These are phyloP conservation scores for Ustilago curta DNA, from an alignment of 1,284 basidiomycete genomes.

Conservation along the genomic window DNA sequence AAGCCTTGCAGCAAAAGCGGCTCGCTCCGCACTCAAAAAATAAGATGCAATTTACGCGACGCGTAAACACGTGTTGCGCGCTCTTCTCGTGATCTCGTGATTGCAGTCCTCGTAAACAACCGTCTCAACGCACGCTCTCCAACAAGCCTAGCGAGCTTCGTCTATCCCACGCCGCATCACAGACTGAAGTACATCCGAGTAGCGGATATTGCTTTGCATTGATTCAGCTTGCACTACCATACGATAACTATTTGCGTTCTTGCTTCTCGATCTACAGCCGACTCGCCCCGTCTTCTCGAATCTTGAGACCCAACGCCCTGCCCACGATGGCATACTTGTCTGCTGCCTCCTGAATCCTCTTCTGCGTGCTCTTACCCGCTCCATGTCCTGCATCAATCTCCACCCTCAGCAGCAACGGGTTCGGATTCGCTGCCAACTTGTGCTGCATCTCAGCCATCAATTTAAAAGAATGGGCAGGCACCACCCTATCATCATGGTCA, in stretches of 20 bases:
- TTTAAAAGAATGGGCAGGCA: slow-evolving; percentile 67
- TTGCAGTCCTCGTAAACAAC: too few species aligned
- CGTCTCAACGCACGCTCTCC: too few species aligned
- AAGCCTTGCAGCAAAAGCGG: slow-evolving; percentile 1
- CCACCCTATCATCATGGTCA: slow-evolving; percentile 67
- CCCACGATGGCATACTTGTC: slow-evolving; percentile 64
- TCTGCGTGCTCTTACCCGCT: slow-evolving; percentile 66
- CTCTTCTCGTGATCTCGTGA: not conserved
- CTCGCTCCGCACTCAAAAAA: not conserved
- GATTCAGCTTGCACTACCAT: not conserved
- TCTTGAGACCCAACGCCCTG: slow-evolving; percentile 58
- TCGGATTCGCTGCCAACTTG: slow-evolving; percentile 58
- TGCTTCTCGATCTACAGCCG: slow-evolving; percentile 8
- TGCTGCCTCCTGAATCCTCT: slow-evolving; percentile 61
- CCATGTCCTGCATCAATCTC: slow-evolving; percentile 67
- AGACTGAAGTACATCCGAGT: not conserved
- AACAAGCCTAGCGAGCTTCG: too few species aligned
- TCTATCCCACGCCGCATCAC: not conserved
- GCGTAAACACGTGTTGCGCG: slow-evolving; percentile 1
- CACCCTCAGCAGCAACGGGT: slow-evolving; percentile 65
- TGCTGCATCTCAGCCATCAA: slow-evolving; percentile 68
- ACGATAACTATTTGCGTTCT: too few species aligned
- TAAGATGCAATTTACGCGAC: slow-evolving; percentile 23
- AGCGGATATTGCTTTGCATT: not conserved
- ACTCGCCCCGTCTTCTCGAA: slow-evolving; percentile 27